Base-by-base conservation (phyloP, 2,329 filamentous ascomycete species). In the Penicillium sclerotigenum region DNA sequence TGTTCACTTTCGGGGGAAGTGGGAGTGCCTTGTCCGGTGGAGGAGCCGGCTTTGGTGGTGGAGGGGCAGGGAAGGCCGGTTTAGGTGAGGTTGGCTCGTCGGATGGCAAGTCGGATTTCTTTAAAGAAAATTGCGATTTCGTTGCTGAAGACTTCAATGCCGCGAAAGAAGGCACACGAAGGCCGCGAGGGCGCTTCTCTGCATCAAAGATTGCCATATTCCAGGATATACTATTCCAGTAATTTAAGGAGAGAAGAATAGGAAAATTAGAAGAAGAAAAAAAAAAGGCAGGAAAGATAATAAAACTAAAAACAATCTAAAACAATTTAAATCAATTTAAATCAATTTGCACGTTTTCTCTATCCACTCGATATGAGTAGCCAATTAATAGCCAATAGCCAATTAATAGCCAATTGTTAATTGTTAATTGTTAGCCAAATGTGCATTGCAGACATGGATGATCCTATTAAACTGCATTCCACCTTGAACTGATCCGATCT, bases 161-260 rank as follows among this genome's bases (percentile, higher is more conserved):
- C 40, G 69, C 67, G 8, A 71, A 62, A 16, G 71, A 72, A 0
- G 70, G 70, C 16, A 73, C 64, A 41, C 71, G 68, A 51, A 73
- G 61, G 43, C 71, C 70, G 7, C 66, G 65, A 14, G 69, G 65
- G 48, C 69, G 68, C 43, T 70, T 71, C 26, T 71, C 71, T n/a
- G 69, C 67, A 40, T 73, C 70, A 49, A 71, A 66, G 42, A 71
- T 66, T 10, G 68, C 68, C 71, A 73, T 73, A 5, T 40, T 38
- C n/a, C n/a, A n/a, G n/a, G n/a, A n/a, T n/a, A n/a, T n/a, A n/a
- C n/a, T n/a, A n/a, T n/a, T n/a, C n/a, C n/a, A n/a, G n/a, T 16
- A 24, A 40, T 31, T 40, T 13, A 22, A 28, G 47, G 18, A 22
- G 24, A 38, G 11, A 13, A 22, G 14, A 34, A 42, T n/a, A 40